phyloP scores from a whole-genome alignment of 345 rosid species.

The Salix dunnii region DNA sequence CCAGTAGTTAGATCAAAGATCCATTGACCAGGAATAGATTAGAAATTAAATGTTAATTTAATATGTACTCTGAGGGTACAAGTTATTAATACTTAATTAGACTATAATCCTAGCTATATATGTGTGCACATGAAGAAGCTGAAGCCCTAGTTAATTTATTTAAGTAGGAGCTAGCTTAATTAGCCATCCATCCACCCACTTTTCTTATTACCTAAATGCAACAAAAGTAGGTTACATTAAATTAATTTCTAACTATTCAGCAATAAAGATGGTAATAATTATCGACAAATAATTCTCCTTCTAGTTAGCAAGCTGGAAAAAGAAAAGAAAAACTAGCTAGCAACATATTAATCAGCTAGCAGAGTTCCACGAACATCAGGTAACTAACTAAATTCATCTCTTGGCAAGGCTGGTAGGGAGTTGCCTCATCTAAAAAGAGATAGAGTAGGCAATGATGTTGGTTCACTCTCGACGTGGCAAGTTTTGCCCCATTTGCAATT shows the following conservation, averaged over 20 bases:
- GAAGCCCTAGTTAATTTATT: too few species aligned
- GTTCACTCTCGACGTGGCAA: not conserved
- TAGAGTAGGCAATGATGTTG: slow-evolving; percentile 6
- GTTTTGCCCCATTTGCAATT: not conserved
- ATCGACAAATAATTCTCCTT: not conserved
- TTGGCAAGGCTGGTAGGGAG: not conserved
- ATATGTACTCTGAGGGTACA: too few species aligned
- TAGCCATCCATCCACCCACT: not conserved
- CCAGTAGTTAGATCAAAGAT: too few species aligned
- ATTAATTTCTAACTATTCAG: not conserved
- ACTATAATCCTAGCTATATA: too few species aligned
- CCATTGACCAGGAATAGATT: too few species aligned
- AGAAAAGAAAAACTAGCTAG: too few species aligned
- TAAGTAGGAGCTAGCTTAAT: not conserved
- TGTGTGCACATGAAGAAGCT: too few species aligned
- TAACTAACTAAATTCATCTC: not conserved
- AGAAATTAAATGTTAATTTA: too few species aligned
- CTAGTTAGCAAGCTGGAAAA: not conserved
- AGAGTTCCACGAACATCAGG: not conserved
- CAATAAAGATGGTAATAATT: not conserved
- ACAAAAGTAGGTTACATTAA: not conserved
- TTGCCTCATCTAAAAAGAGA: slow-evolving; percentile 15
- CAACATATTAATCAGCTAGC: too few species aligned
- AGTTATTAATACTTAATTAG: too few species aligned
- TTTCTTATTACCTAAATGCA: not conserved